Conservation (phyloP, 164 flowering plant genomes). For the Sedum album region DNA sequence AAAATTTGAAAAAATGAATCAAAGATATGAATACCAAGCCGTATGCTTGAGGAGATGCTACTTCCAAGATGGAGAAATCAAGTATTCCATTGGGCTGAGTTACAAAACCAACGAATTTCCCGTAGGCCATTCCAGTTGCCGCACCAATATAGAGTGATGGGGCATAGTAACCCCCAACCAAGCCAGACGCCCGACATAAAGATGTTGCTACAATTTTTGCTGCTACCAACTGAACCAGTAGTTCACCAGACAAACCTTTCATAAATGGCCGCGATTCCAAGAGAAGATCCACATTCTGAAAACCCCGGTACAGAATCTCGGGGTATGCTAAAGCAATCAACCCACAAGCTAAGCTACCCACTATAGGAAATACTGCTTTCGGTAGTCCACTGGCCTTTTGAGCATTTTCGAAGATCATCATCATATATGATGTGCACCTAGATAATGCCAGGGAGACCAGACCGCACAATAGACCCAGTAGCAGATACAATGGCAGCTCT, state of each 20-base stretch:
- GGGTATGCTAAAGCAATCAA: slow-evolving; percentile 82
- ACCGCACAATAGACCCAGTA: slow-evolving; percentile 85
- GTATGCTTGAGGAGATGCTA: slow-evolving; percentile 95
- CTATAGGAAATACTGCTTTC: slow-evolving; percentile 51
- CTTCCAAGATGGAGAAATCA: slow-evolving; percentile 66
- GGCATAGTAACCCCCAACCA: slow-evolving; percentile 96
- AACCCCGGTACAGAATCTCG: slow-evolving; percentile 93
- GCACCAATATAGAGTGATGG: slow-evolving; percentile 95
- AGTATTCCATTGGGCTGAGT: slow-evolving; percentile 44
- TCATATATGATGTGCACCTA: slow-evolving; percentile 52
- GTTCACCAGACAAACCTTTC: slow-evolving; percentile 51
- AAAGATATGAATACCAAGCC: slow-evolving; percentile 57
- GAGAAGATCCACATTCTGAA: slow-evolving; percentile 80
- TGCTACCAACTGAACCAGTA: slow-evolving; percentile 71
- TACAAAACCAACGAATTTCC: slow-evolving; percentile 45
- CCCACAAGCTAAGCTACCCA: slow-evolving; percentile 74
- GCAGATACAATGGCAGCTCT: slow-evolving; percentile 93
- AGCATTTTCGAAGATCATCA: slow-evolving; percentile 30
- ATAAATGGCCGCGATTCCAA: slow-evolving; percentile 76
- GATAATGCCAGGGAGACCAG: slow-evolving; percentile 70
- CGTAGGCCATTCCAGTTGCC: slow-evolving; percentile 95
- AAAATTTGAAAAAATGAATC: not conserved
- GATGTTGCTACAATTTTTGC: slow-evolving; percentile 78
- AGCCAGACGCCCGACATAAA: slow-evolving; percentile 76
- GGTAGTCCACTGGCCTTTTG: slow-evolving; percentile 48